Evolutionary conservation across 2,329 filamentous ascomycete genomes (phyloP).

Genomic region (Verticillium nubilum): DNA sequence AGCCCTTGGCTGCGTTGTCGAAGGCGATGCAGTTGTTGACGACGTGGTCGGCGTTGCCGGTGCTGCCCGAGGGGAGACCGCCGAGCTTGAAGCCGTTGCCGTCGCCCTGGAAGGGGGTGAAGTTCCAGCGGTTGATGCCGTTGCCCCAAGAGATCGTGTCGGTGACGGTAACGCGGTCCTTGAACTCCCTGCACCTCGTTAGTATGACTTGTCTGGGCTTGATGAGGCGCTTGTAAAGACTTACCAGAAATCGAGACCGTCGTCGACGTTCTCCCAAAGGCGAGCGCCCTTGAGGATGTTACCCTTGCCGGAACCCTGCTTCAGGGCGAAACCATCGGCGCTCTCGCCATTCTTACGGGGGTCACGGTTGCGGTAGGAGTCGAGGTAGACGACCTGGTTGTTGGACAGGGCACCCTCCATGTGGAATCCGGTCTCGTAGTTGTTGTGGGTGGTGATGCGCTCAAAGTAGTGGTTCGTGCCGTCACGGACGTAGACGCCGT

Average conservation of each 20-base stretch:
- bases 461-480: conserved; percentile 30
- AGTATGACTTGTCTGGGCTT: not conserved
- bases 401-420: conserved; percentile 24
- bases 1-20: conserved; percentile 35
- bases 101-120: conserved; percentile 35
- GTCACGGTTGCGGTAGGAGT: conserved; percentile 38
- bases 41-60: conserved; percentile 33
- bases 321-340: conserved; percentile 43
- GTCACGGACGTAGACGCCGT: conserved; percentile 29
- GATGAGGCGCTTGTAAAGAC: not conserved
- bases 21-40: conserved; percentile 39
- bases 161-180: conserved; percentile 18
- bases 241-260: conserved; percentile 26
- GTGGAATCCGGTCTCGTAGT: conserved; percentile 32
- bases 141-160: conserved; percentile 33
- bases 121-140: conserved; percentile 38
- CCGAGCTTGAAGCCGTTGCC: conserved; percentile 45
- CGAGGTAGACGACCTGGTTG: conserved; percentile 35
- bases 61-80: conserved; percentile 25
- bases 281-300: conserved; percentile 38
- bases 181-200: conserved; percentile 21
- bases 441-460: conserved; percentile 28
- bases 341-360: conserved; percentile 47
- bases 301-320: conserved; percentile 38
- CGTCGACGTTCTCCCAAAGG: conserved; percentile 46